Conservation (phyloP, 1,139 yeast species). For the Yamadazyma atmosphaerica region DNA sequence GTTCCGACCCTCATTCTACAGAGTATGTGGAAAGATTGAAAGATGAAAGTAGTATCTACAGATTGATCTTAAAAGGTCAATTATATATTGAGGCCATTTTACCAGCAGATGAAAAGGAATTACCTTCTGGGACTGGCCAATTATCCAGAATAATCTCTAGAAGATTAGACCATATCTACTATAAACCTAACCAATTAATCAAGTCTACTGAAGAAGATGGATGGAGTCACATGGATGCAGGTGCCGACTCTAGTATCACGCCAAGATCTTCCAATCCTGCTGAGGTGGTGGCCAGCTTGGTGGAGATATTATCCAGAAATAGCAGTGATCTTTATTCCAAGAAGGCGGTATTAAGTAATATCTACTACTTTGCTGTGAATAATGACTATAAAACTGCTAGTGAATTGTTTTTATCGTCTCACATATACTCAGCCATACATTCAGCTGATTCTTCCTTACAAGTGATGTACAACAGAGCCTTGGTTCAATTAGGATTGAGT, state of each 20-base stretch:
- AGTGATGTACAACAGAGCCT: slow-evolving; percentile 90
- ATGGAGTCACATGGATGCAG: slow-evolving; percentile 52
- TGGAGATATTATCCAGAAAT: slow-evolving; percentile 60
- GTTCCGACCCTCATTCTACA: slow-evolving; percentile 91
- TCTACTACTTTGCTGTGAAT: slow-evolving; percentile 89
- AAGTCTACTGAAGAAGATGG: slow-evolving; percentile 67
- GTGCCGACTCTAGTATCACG: slow-evolving; percentile 32
- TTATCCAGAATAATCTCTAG: slow-evolving; percentile 77
- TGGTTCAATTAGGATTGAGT: slow-evolving; percentile 93
- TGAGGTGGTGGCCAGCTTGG: slow-evolving; percentile 62
- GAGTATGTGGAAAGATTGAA: slow-evolving; percentile 90
- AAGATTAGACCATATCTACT: slow-evolving; percentile 90
- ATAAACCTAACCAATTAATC: slow-evolving; percentile 81
- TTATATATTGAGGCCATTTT: slow-evolving; percentile 72
- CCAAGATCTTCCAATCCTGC: slow-evolving; percentile 32
- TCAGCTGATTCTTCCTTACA: slow-evolving; percentile 83
- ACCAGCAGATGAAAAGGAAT: slow-evolving; percentile 39
- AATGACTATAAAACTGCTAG: slow-evolving; percentile 82
- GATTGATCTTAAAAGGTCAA: slow-evolving; percentile 80
- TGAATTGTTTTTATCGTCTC: slow-evolving; percentile 83
- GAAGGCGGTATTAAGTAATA: slow-evolving; percentile 80
- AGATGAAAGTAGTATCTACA: slow-evolving; percentile 80
- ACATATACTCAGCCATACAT: slow-evolving; percentile 79
- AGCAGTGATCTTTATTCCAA: slow-evolving; percentile 73
- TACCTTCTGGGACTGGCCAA: slow-evolving; percentile 27